Base-by-base conservation (phyloP, 345 rosid genomes). In the Laguncularia racemosa region DNA sequence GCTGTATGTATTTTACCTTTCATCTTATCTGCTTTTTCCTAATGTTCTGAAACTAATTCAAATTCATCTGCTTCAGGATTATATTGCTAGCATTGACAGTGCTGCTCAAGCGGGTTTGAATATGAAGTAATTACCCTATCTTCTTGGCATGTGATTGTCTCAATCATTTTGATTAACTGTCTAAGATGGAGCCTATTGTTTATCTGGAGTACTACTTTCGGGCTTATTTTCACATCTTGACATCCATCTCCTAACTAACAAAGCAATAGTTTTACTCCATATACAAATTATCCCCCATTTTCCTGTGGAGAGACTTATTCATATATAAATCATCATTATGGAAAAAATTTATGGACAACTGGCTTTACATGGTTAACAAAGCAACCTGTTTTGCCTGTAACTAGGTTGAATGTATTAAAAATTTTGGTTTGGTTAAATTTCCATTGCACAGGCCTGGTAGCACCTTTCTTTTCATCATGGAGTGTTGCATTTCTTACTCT, bases 11-110 rank as follows among this genome's bases (percentile, higher is more conserved):
- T 56, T 56, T 62, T 47, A 10, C 48, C 56, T 61, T 49, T 49
- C 14, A 4, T 54, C 38, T 43, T 8, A 18, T 56, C 46, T 47
- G 45, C 59, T 46, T 49, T 52, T 50, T 52, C 52, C 50, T 44
- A 38, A n/a, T 44, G 45, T 20, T 5, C 8, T 56, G n/a, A 52
- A 57, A 28, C 52, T 40, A 57, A 38, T 4, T 46, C 1, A 16
- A n/a, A 21, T 19, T 63, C 46, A 13, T 57, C 33, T 65, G 51
- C 49, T 60, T 26, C 85, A 93, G 99, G 99, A 89, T 69, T 93
- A 79, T 71, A 77, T 93, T 67, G 95, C 99, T 14, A 81, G 85
- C 75, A 78, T 86, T 44, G 91, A 84, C 63, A 69, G 57, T 69
- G 89, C 82, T 33, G 52, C 83, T 13, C 84, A 85, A 49, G 72